Evolutionary conservation across 2,329 filamentous ascomycete genomes (phyloP).

Genomic region (Plenodomus biglobosus): DNA sequence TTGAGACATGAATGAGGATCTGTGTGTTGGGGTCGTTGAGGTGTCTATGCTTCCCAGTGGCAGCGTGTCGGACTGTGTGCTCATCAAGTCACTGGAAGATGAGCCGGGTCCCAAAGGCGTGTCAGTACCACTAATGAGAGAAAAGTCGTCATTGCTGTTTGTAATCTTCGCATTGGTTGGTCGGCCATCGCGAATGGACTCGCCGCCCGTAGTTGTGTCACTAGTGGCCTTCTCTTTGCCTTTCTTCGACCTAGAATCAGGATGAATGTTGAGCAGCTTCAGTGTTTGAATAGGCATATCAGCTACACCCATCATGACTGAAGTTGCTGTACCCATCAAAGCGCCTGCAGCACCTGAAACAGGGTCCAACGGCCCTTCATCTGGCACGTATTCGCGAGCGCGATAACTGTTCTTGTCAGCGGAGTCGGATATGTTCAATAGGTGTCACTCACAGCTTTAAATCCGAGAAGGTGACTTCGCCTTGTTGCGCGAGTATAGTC

Average conservation of each 20-base stretch:
- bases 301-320: slow-evolving; percentile 78
- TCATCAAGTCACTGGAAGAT: slow-evolving; percentile 7
- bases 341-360: slow-evolving; percentile 64
- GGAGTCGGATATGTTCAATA: not conserved
- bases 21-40: slow-evolving; percentile 26
- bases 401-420: slow-evolving; percentile 34
- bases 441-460: slow-evolving; percentile 40
- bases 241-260: slow-evolving; percentile 35
- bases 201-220: slow-evolving; percentile 14
- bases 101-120: slow-evolving; percentile 9
- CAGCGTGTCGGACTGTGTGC: slow-evolving; percentile 11
- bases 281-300: slow-evolving; percentile 65
- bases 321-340: slow-evolving; percentile 78
- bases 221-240: slow-evolving; percentile 25
- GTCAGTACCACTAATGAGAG: slow-evolving; percentile 20
- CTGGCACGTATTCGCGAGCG: slow-evolving; percentile 44
- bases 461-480: slow-evolving; percentile 40
- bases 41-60: slow-evolving; percentile 12
- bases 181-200: slow-evolving; percentile 18
- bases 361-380: slow-evolving; percentile 46
- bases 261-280: slow-evolving; percentile 51
- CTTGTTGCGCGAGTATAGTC: slow-evolving; percentile 42
- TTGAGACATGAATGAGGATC: slow-evolving; percentile 37
- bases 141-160: slow-evolving; percentile 15
- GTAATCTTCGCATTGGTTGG: slow-evolving; percentile 13